These are phyloP conservation scores for Xerocomellus dryophilus DNA, from an alignment of 768 basidiomycete genomes.

Conservation along the genomic window DNA sequence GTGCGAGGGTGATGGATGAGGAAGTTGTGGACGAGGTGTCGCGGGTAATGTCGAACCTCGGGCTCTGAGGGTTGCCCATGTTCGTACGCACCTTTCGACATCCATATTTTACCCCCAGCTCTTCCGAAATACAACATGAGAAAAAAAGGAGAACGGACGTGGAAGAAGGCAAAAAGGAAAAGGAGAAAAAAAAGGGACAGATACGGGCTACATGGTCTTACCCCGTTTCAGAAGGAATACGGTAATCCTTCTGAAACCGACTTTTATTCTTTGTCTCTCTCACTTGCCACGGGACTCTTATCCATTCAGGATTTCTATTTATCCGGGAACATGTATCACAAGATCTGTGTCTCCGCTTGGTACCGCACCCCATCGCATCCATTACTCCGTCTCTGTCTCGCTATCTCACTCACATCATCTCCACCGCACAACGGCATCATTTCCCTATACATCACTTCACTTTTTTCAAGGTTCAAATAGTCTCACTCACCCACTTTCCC, in stretches of 20 bases:
- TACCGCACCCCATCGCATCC: constrained; percentile 27
- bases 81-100: constrained; percentile 13
- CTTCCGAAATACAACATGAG: constrained; percentile 3
- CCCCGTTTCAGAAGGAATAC: constrained; percentile 18
- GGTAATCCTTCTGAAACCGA: constrained; percentile 19
- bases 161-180: constrained; percentile 6
- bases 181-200: neutral
- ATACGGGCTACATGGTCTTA: constrained; percentile 22
- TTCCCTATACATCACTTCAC: constrained; percentile 20
- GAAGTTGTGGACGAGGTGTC: constrained; percentile 68
- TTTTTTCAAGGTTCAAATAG: constrained; percentile 18
- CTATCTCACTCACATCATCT: constrained; percentile 27
- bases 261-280: constrained; percentile 17
- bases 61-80: constrained; percentile 41
- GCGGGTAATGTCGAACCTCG: constrained; percentile 74
- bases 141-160: constrained; percentile 3
- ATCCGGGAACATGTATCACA: constrained; percentile 32
- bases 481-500: constrained; percentile 8
- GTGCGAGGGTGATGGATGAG: constrained; percentile 44
- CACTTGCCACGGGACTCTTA: constrained; percentile 27
- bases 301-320: constrained; percentile 35
- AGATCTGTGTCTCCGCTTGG: constrained; percentile 23
- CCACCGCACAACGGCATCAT: constrained; percentile 29
- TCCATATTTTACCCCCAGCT: constrained; percentile 8
- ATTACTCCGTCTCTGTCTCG: constrained; percentile 16